Percentiles rank a stretch among this genome's conserved stretches.
Conservation (phyloP, 495 filamentous ascomycete species). For the Pyrenula massariospora region DNA sequence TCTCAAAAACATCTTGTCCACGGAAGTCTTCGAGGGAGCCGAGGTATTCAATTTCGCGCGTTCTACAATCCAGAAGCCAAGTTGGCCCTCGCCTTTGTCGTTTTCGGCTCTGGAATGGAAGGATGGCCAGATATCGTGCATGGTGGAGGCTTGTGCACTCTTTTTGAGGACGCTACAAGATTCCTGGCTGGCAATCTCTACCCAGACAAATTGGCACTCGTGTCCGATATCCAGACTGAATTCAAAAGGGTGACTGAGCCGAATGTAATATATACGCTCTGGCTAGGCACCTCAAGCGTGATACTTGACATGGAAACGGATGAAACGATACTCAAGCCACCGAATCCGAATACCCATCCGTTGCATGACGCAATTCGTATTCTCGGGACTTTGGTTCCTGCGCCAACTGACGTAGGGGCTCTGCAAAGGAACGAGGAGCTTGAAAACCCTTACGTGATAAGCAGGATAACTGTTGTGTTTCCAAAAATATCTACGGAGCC, state of each 20-base stretch:
- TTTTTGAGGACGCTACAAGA: constrained; percentile 48
- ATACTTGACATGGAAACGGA: neutral
- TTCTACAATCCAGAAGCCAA: constrained; percentile 41
- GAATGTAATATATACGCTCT: neutral
- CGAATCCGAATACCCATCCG: neutral
- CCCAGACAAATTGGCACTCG: neutral
- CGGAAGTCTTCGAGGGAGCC: neutral
- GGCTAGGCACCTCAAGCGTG: neutral
- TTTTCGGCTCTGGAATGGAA: constrained; percentile 46
- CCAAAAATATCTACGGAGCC: too few relatives aligned
- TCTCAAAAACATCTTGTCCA: neutral
- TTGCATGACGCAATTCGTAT: neutral
- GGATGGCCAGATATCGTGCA: constrained; percentile 74
- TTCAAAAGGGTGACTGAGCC: neutral
- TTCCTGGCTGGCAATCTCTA: neutral
- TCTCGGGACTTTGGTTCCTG: neutral
- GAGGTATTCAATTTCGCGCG: constrained; percentile 9
- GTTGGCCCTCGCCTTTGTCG: constrained; percentile 42
- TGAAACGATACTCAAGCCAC: neutral
- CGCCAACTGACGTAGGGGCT: too few relatives aligned
- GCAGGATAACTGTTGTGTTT: too few relatives aligned
- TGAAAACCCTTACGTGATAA: too few relatives aligned
- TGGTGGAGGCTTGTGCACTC: constrained; percentile 59
- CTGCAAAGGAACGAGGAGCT: too few relatives aligned
- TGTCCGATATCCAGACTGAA: neutral